Base-by-base conservation (phyloP, 176 grass and related monocot species). In the Puccinellia tenuiflora region DNA sequence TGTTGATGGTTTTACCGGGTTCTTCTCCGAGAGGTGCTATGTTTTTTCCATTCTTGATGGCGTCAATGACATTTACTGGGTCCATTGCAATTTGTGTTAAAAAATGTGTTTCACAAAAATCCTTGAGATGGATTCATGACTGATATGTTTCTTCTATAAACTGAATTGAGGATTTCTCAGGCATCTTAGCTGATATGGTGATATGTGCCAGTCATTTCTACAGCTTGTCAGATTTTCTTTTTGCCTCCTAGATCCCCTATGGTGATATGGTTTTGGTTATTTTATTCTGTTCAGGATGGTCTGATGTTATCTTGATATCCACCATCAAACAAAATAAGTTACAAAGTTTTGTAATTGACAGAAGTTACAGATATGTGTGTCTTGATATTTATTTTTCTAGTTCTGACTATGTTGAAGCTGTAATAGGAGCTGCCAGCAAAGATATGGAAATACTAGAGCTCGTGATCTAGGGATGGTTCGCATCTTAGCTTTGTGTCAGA, bases 1-100 rank as follows among this genome's bases (percentile, higher is more conserved):
- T 54, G 87, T 98, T 75, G 96, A 98, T 67, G 96, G 90, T 91
- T 98, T 98, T 85, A 93, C 87, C 65, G 85, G 92, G 40, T 85
- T 91, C 87, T 98, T 98, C 83, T 87, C 55, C 0, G 85, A 93
- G 29, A 86, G 85, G 96, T 95, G 31, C 43, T 65, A 53, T 78
- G 26, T 47, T 31, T 40, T 24, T 68, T 30, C 11, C 13, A 45
- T 16, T 79, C 80, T 70, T 74, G 10, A 53, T 85, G 38, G 47
- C 15, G 18, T 37, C 65, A 75, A 56, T 22, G 20, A 25, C 4
- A 81, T 38, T 59, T 66, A 48, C 68, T 54, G 12, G 5, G 26
- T 63, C 5, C 46, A 54, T 46, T 55, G 8, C 15, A 24, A 45
- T 84, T 60, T 45, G 52, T 4, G 13, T n/a, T 40, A 35, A 73